Evolutionary conservation across 208 protist species (phyloP), one percentile per base, ranked within the genome.

Genomic region (Leishmania tropica): DNA sequence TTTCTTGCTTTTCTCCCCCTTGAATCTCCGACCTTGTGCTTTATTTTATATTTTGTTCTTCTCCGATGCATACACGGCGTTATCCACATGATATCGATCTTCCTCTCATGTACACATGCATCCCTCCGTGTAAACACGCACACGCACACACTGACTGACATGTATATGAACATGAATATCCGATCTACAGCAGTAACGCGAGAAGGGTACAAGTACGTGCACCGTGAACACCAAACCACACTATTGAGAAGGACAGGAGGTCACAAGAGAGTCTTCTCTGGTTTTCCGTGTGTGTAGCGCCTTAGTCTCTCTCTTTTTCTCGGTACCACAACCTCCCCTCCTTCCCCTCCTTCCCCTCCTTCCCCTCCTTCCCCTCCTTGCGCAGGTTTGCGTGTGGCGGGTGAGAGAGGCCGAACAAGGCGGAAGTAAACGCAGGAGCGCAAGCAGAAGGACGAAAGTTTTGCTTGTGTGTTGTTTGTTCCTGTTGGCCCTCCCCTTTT

Each of bases 31-130:
- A 65, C 51, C 17, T 71, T 58, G 31, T 21, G 1, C 56, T 45
- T 54, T 87, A 62, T 76, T 76, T 21, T 78, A n/a, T 76, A 45
- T 45, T 45, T 45, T 45, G 42, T 83, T 87, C 70, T 79, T 75
- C n/a, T 75, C n/a, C 35, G 62, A 35, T 37, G 31, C 60, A 51
- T 74, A 45, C 70, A 37, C 40, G 70, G 10, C 6, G 35, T 24
- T 19, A 74, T 51, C 28, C 70, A 35, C 45, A 15, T 37, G 1
- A 74, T 53, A 10, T 21, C 21, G 28, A 24, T 74, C 21, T 28
- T 24, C 13, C 42, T 51, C 42, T 51, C 13, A 54, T 74, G 45
- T 28, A 13, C 6, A 21, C 62, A 19, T 68, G 31, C 62, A 21
- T 24, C 4, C 28, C 15, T 68, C 62, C 31, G 0, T 68, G 31